Evolutionary conservation across 2,329 filamentous ascomycete species (phyloP), one percentile per base, ranked within the genome.

Genomic region (Ophiocordyceps robertsii): DNA sequence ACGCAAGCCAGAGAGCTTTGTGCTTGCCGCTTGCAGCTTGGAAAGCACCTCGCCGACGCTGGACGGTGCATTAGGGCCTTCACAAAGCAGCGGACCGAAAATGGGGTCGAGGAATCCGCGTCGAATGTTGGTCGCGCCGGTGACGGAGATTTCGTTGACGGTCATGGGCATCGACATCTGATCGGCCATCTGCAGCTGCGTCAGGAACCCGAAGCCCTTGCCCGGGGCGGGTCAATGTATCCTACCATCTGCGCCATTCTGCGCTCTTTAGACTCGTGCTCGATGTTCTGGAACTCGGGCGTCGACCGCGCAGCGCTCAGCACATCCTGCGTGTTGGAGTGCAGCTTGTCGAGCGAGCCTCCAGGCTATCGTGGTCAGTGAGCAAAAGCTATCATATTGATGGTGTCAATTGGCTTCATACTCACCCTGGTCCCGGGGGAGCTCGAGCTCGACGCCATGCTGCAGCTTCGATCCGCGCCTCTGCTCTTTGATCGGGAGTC

Each of bases 151-250:
- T 37, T 86, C 84, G 53, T 85, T 85, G 58, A 98, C 82, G 13
- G 87, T 86, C 53, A 92, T 85, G 35, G 92, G 90, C 44, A 92
- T 77, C 37, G 85, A 85, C 50, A 83, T 82, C 61, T 96, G 94
- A 63, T 84, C 76, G 51, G 79, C 51, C 49, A 65, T 56, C 62
- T 65, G 43, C 3, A 8, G 37, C 19, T 5, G 29, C n/a, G 41
- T 61, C 45, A 60, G 49, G 19, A 17, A 37, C 6, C 27, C 39
- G 16, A 13, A 24, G 19, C 35, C 8, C 16, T n/a, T 11, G 16
- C 11, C 3, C 19, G n/a, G 9, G n/a, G 12, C 6, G 14, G 6
- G 14, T 36, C 14, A 11, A 11, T 29, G 11, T 10, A 16, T 19
- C 49, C 16, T 58, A 63, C 64, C 52, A 65, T 51, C 46, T 63